Evolutionary conservation across 2,329 filamentous ascomycete genomes (phyloP), one percentile per base, ranked within the genome.

Genomic region (Monosporascus sp.): DNA sequence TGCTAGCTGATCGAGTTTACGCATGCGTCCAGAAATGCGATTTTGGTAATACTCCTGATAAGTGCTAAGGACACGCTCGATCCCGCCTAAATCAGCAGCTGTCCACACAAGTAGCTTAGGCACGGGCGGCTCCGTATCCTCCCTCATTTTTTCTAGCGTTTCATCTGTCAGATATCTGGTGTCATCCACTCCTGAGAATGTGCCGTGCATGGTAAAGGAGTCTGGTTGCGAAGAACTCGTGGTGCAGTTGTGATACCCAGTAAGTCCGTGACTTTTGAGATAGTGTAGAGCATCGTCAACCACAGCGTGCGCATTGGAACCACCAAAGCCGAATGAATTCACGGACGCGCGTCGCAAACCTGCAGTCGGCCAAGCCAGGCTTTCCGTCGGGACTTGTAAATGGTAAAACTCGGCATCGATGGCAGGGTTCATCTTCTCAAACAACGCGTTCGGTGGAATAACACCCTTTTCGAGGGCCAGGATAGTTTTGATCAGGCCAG

Each of bases 311-410:
- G 62, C 64, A 54, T 71, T 72, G 24, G 65, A 65, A 9, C 70
- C 70, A 2, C 70, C 69, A 36, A 66, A 70, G 1, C 70, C 70
- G 44, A 70, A 72, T 11, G 64, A 67, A 43, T 68, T 69, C 7
- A 71, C 60, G 38, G 62, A 61, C 7, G 59, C 59, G 8, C 51
- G 45, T 11, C 51, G 51, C 24, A 53, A 5, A 9, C 51, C 51
- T 18, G 14, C 7, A 7, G 31, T 22, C 18, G 51, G 51, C 51
- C 51, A 53, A 3, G 51, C 46, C 7, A 44, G 14, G 17, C 22
- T 25, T 17, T 20, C 15, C 11, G 22, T 31, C 14, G 44, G 44
- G 22, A 47, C 49, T 39, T 50, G 38, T 15, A 46, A 20, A 18
- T 50, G n/a, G 14, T 36, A 6, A 11, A 8, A 11, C 18, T 52